A percentile compares a stretch with the other conserved stretches of the same genome.
These are phyloP conservation scores for Massospora cicadina DNA, from an alignment of 371 early-diverging fungal genomes.

Conservation along the genomic window DNA sequence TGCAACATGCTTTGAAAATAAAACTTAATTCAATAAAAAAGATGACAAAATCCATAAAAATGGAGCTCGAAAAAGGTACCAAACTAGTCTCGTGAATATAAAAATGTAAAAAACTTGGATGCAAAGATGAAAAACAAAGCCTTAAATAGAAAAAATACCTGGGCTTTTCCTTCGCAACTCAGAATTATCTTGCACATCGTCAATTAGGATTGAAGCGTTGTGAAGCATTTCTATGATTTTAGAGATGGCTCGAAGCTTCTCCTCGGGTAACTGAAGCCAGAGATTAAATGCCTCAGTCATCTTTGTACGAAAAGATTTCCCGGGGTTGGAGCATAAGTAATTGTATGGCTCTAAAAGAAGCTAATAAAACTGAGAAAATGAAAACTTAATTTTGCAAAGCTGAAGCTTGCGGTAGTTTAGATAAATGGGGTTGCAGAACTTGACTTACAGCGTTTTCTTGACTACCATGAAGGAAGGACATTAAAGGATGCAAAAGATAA, in stretches of 20 bases:
- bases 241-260: conserved; percentile 43
- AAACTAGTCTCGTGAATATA: too few relatives aligned
- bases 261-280: conserved; percentile 64
- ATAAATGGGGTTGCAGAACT: not conserved
- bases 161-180: conserved; percentile 77
- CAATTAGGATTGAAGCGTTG: conserved; percentile 81
- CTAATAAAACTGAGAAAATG: conserved; percentile 15
- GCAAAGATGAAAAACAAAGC: too few relatives aligned
- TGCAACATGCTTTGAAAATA: too few relatives aligned
- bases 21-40: not conserved
- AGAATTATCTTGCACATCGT: conserved; percentile 91
- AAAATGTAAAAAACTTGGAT: too few relatives aligned
- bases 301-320: conserved; percentile 77
- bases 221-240: conserved; percentile 87
- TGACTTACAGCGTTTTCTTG: not conserved
- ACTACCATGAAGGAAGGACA: not conserved
- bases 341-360: conserved; percentile 58
- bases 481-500: too few relatives aligned
- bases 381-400: too few relatives aligned
- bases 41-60: too few relatives aligned
- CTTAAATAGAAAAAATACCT: conserved; percentile 17
- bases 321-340: conserved; percentile 63
- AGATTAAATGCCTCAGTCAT: conserved; percentile 74
- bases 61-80: too few relatives aligned
- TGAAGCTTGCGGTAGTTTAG: too few relatives aligned